Evolutionary conservation across 2,329 filamentous ascomycete species (phyloP).

Genomic region (Incumbomyces lentus): DNA sequence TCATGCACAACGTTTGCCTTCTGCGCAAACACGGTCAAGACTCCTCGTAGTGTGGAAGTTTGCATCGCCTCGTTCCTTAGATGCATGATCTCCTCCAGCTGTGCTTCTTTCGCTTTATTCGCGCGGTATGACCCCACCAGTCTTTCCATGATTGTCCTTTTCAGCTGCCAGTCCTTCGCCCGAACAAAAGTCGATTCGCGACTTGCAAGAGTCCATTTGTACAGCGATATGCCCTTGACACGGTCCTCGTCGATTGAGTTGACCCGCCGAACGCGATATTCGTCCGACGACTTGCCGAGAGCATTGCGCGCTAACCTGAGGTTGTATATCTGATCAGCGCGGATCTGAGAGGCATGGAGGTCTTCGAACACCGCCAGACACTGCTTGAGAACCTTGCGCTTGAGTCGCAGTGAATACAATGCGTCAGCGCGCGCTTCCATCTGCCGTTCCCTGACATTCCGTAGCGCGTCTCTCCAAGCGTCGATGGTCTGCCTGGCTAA

Average conservation of each 20-base stretch:
- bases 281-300: conserved; percentile 3
- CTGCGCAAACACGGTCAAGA: not conserved
- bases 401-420: conserved; percentile 3
- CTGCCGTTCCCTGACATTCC: not conserved
- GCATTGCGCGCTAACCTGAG: conserved; percentile 1
- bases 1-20: not conserved
- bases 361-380: conserved; percentile 5
- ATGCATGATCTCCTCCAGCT: conserved; percentile 1
- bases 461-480: not conserved
- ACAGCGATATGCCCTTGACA: conserved; percentile 4
- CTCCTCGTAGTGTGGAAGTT: not conserved
- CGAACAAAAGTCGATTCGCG: conserved; percentile 3
- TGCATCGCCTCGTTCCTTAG: not conserved
- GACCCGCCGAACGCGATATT: conserved; percentile 4
- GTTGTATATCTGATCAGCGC: conserved; percentile 5
- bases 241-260: conserved; percentile 5
- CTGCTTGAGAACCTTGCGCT: conserved; percentile 7
- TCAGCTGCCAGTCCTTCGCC: conserved; percentile 1
- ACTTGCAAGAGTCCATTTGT: conserved; percentile 6
- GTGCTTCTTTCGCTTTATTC: conserved; percentile 1
- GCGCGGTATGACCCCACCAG: not conserved
- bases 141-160: not conserved
- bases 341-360: not conserved
- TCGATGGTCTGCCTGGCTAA: conserved; percentile 1
- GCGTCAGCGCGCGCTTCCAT: conserved; percentile 1